These are phyloP conservation scores for Komagataella phaffii DNA, from an alignment of 805 yeast species.

Conservation along the genomic window DNA sequence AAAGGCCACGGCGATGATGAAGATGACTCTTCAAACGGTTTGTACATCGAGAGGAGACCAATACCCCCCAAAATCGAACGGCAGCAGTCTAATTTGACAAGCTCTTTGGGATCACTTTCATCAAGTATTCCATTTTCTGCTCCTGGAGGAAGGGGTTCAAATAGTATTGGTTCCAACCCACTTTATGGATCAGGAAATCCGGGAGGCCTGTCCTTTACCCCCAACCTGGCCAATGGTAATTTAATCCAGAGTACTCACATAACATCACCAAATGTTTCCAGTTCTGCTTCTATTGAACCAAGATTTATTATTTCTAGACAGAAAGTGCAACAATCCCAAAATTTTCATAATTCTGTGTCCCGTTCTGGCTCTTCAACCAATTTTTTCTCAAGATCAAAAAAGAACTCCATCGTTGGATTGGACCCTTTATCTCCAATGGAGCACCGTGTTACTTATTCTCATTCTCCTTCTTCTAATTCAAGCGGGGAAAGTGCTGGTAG, in stretches of 20 bases:
- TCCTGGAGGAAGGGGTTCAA: slow-evolving; percentile 40
- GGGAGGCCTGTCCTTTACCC: slow-evolving; percentile 11
- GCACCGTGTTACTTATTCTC: slow-evolving; percentile 3
- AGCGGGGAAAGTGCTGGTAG: slow-evolving; percentile 20
- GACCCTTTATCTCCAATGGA: slow-evolving; percentile 16
- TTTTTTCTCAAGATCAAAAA: slow-evolving; percentile 33
- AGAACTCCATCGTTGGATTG: slow-evolving; percentile 20
- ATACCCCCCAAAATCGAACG: background rate
- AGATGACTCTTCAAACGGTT: background rate
- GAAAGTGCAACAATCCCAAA: slow-evolving; percentile 41
- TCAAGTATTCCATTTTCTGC: slow-evolving; percentile 58
- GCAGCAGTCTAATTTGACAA: slow-evolving; percentile 8
- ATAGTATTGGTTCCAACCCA: background rate
- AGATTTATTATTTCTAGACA: slow-evolving; percentile 77
- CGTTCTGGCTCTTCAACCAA: slow-evolving; percentile 21
- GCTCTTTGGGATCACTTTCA: slow-evolving; percentile 30
- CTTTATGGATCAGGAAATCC: background rate
- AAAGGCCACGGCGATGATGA: slow-evolving; percentile 6
- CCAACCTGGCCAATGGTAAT: slow-evolving; percentile 43
- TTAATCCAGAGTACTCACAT: slow-evolving; percentile 49
- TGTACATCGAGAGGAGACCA: background rate
- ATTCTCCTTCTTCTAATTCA: slow-evolving; percentile 3
- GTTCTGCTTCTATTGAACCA: slow-evolving; percentile 58
- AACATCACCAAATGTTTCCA: slow-evolving; percentile 54
- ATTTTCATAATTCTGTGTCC: slow-evolving; percentile 2